Percentiles rank a stretch among this genome's conserved stretches.
Conservation (phyloP, 495 filamentous ascomycete species). For the Diplogelasinospora grovesii region DNA sequence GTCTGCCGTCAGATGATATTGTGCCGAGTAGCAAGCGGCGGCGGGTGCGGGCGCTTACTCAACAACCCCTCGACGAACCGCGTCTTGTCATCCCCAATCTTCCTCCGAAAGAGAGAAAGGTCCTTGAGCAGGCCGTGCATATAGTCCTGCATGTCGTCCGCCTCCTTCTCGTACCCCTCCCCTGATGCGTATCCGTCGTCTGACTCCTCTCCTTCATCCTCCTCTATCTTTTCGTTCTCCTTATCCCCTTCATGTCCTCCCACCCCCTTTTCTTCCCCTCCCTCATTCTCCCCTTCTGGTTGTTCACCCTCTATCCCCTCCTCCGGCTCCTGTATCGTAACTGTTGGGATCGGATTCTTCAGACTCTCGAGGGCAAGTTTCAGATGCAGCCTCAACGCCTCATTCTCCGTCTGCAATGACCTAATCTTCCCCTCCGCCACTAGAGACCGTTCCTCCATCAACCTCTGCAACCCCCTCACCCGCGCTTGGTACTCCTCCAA, state of each 20-base stretch:
- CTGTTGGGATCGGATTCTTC: constrained; percentile 73
- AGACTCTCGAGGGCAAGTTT: constrained; percentile 79
- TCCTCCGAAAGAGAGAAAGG: constrained; percentile 72
- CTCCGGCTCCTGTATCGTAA: constrained; percentile 28
- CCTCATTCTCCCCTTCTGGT: constrained; percentile 12
- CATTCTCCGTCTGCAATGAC: constrained; percentile 79
- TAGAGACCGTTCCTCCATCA: constrained; percentile 87
- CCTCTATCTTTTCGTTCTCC: constrained; percentile 17
- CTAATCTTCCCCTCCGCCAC: constrained; percentile 88
- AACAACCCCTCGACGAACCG: constrained; percentile 38
- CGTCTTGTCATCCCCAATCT: constrained; percentile 68
- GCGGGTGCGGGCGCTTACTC: constrained; percentile 14
- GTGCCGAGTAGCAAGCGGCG: constrained; percentile 20
- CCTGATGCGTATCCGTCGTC: constrained; percentile 10
- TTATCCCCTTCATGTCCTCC: constrained; percentile 2
- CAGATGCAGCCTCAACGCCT: constrained; percentile 77
- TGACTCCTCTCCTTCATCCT: constrained; percentile 13
- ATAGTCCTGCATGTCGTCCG: constrained; percentile 57
- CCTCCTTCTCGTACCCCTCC: constrained; percentile 21
- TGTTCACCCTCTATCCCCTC: constrained; percentile 24
- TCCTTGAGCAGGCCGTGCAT: constrained; percentile 71
- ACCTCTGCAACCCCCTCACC: constrained; percentile 77
- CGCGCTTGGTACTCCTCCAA: constrained; percentile 88
- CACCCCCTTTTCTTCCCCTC: constrained; percentile 11
- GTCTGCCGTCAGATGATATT: constrained; percentile 17